Base-by-base conservation (phyloP, 192 early-diverging fungal genomes). In the Linnemannia hyalina region DNA sequence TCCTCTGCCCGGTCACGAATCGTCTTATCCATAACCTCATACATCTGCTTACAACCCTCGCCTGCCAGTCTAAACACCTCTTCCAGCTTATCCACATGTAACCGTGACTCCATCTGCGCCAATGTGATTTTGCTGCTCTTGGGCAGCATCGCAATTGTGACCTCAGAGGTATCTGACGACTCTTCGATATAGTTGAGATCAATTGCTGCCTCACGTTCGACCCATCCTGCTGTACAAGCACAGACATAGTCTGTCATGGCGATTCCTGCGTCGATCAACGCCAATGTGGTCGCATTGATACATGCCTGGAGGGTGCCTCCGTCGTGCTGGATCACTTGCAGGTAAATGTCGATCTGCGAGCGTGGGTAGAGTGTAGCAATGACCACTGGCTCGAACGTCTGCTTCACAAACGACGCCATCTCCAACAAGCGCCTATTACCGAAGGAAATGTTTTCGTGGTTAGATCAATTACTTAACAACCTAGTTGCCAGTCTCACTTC, bases 321-420 rank as follows among this genome's bases (percentile, higher is more conserved):
- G 78, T 99, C 98, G 76, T 95, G 92, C 83, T 99, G 98, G 78
- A 99, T 89, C 22, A 99, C 86, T 82, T 99, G 98, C 38, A 99
- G 81, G 80, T 95, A 96, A 54, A 99, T 95, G 68, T 96, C 95
- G 76, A 99, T 98, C 88, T 99, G 96, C 32, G 97, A 97, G 32
- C 96, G 92, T 47, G 97, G 94, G 77, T 94, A 98, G 40, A 95
- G 88, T 47, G 87, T 88, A 6, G 92, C 91, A 26, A 94, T 88
- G 74, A 99, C 92, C 18, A 96, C 96, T 4, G 96, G 91, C 88
- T 99, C 98, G 82, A 99, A 97, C 4, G 96, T 97, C 82, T 97
- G 95, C 83, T 94, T 94, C 65, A 99, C 95, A 55, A 94, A 93
- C 23, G 95, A 92, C 0, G 96, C 93, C 42, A 97, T 89, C 88